phyloP scores from a whole-genome alignment of 1,284 basidiomycete species.

The Tilletia setariae region DNA sequence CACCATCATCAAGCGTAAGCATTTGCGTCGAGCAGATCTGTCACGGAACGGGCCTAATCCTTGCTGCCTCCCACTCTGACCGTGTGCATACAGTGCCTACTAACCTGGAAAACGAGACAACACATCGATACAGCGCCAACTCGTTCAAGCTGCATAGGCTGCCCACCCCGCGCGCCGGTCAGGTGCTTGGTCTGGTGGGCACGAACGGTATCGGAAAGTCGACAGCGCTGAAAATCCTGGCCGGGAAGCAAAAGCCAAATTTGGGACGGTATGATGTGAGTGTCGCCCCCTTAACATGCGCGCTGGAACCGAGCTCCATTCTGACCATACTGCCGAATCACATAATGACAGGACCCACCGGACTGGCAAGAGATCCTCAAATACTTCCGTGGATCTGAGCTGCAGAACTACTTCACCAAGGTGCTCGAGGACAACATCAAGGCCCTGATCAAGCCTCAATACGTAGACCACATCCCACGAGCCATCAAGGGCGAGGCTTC shows the following conservation, averaged over 20 bases:
- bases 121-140: slow-evolving; percentile 54
- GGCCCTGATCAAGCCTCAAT: slow-evolving; percentile 54
- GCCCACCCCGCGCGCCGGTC: slow-evolving; percentile 49
- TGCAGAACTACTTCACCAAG: slow-evolving; percentile 55
- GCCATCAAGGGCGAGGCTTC: slow-evolving; percentile 50
- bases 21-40: not conserved
- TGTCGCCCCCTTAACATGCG: not conserved
- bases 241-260: slow-evolving; percentile 54
- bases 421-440: slow-evolving; percentile 55
- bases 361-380: slow-evolving; percentile 54
- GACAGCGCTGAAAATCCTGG: slow-evolving; percentile 53
- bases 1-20: slow-evolving; percentile 52
- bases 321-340: not conserved
- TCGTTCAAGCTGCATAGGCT: slow-evolving; percentile 53
- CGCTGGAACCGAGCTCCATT: not conserved
- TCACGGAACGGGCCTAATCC: not conserved
- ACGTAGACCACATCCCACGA: slow-evolving; percentile 53
- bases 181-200: slow-evolving; percentile 53
- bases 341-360: slow-evolving; percentile 45
- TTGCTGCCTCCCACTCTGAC: not conserved
- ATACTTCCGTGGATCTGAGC: slow-evolving; percentile 53
- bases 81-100: slow-evolving; percentile 30
- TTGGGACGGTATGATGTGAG: slow-evolving; percentile 50
- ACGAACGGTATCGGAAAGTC: slow-evolving; percentile 55
- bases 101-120: slow-evolving; percentile 53